Base-by-base conservation (phyloP, 2,329 filamentous ascomycete species). In the Fusarium sp. region DNA sequence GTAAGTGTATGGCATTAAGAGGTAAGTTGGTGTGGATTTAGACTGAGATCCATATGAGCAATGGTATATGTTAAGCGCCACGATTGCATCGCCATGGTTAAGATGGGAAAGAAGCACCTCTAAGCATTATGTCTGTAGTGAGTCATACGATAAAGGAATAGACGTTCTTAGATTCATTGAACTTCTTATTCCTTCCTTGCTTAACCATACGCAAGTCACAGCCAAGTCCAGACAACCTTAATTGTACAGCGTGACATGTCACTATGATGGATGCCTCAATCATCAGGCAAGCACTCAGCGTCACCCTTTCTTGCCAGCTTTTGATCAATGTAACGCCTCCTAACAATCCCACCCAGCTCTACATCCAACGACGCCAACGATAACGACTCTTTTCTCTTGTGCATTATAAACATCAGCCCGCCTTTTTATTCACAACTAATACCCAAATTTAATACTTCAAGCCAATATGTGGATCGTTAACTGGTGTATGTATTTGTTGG, bases 391-490 rank as follows among this genome's bases (percentile, higher is more conserved):
- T 57, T 62, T 54, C 50, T 41, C 38, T 46, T 58, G 37, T 65
- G 51, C 64, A 62, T 54, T 36, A 58, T 55, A 53, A 36, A 60
- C 59, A 58, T 36, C 57, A 55, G 6, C 40, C 65, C 60, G 46
- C 30, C 44, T 50, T 63, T 71, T 65, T 62, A 65, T 58, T 70
- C 50, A 23, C 58, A 65, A 31, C 50, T 73, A 72, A 67, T 70
- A 69, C 51, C 26, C 56, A 37, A 36, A 46, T 50, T 53, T 70
- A 65, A 74, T 70, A 73, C 59, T 47, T 72, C 65, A 30, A 30
- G 62, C 71, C 82, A 85, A 77, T 70, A 97, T 97, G 94, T 97
- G 93, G 93, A 92, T 97, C 81, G 83, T 97, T 80, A 94, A 95
- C 88, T 97, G 94, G 93, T 97, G 93, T 97, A 93, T 79, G 89